Evolutionary conservation across 768 basidiomycete species (phyloP).

Genomic region (Pisolithus orientalis): DNA sequence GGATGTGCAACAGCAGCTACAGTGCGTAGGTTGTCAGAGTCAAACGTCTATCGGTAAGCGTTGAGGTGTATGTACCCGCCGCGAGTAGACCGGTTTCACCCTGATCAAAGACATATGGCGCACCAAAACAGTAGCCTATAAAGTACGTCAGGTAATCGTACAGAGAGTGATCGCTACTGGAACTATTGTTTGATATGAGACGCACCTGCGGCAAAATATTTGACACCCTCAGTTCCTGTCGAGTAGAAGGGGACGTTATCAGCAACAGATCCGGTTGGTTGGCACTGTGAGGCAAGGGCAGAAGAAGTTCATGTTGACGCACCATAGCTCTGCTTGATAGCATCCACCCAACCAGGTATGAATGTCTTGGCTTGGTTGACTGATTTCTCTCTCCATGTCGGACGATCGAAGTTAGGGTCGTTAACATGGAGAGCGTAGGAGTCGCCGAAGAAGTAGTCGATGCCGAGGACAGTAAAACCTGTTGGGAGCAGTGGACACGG

Average conservation of each 20-base stretch:
- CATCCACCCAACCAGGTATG: conserved; percentile 47
- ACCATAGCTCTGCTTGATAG: conserved; percentile 46
- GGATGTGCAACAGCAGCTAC: conserved; percentile 56
- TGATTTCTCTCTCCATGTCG: conserved; percentile 36
- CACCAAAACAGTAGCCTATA: conserved; percentile 56
- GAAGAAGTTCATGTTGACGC: background rate
- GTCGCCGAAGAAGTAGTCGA: conserved; percentile 63
- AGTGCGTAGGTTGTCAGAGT: background rate
- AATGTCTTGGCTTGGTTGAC: conserved; percentile 31
- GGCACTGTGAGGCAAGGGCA: no score
- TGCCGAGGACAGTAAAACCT: conserved; percentile 55
- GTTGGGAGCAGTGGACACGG: background rate
- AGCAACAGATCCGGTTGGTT: background rate
- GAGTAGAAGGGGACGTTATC: background rate
- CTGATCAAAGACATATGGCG: conserved; percentile 42
- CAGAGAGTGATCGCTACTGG: background rate
- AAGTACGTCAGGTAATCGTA: background rate
- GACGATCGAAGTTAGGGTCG: conserved; percentile 32
- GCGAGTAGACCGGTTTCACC: conserved; percentile 40
- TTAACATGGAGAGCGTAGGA: conserved; percentile 36
- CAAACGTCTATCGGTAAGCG: background rate
- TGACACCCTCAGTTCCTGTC: conserved; percentile 22
- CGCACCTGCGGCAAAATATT: conserved; percentile 43
- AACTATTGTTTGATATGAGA: background rate
- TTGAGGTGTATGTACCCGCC: conserved; percentile 32